These are phyloP conservation scores for Melanomma pulvis-pyrius DNA, from an alignment of 495 filamentous ascomycete genomes.

Conservation along the genomic window DNA sequence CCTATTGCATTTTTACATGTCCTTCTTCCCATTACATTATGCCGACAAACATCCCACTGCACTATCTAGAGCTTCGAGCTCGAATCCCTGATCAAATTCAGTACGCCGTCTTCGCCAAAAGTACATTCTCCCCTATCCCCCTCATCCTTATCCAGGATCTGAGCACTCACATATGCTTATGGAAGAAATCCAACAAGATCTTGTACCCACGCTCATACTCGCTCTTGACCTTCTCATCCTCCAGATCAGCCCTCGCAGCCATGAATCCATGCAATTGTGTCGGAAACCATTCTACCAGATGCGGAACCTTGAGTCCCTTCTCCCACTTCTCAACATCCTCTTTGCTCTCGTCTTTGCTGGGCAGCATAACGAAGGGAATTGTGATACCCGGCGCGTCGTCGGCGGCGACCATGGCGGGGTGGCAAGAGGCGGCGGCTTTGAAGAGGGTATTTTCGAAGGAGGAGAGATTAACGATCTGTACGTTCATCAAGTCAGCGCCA, in stretches of 20 bases:
- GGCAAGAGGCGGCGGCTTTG: constrained; percentile 68
- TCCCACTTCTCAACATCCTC: constrained; percentile 74
- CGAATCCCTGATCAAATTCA: background rate
- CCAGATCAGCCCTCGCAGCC: constrained; percentile 74
- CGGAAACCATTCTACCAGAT: constrained; percentile 77
- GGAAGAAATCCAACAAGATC: constrained; percentile 73
- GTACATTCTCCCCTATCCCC: background rate
- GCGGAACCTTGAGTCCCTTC: constrained; percentile 63
- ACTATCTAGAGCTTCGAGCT: background rate
- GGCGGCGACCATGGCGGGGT: constrained; percentile 86
- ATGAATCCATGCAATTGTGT: constrained; percentile 92
- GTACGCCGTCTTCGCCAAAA: background rate
- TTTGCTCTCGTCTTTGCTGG: constrained; percentile 54
- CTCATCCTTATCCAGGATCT: background rate
- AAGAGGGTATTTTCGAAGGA: constrained; percentile 64
- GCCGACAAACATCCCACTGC: background rate
- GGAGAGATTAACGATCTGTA: constrained; percentile 62
- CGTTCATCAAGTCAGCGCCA: background rate
- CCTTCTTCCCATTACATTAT: background rate
- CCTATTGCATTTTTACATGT: too few species aligned
- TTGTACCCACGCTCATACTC: constrained; percentile 83
- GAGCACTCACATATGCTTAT: constrained; percentile 64
- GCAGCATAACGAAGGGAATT: constrained; percentile 47
- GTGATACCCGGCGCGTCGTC: constrained; percentile 38
- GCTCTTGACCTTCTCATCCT: constrained; percentile 64